Base-by-base conservation (phyloP, 2,329 filamentous ascomycete genomes). In the Phialophora tarda region DNA sequence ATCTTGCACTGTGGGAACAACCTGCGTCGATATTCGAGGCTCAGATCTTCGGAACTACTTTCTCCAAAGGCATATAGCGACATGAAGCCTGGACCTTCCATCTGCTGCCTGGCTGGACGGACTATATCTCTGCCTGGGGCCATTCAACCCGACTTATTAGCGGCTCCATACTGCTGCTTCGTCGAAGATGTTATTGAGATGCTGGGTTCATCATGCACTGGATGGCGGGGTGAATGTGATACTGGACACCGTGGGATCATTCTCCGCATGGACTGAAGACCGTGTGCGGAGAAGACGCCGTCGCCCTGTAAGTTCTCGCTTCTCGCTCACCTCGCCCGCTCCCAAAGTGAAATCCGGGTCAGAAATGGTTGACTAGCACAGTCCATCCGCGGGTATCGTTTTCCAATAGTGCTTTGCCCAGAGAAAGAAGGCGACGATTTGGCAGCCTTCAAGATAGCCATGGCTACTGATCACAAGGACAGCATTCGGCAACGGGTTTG, bases 401-500 rank as follows among this genome's bases (percentile, higher is more conserved):
- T 44, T 44, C 38, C 38, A 7, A 17, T 44, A 7, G 38, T 44
- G 38, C 38, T n/a, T 44, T n/a, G 38, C 38, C 38, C 5, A 41
- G 38, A 6, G 38, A 41, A 41, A 41, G 38, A 17, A 17, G 38
- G 4, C 6, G 3, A n/a, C 38, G 14, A 7, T 41, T n/a, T 41
- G 17, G 4, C n/a, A 41, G 38, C 38, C 38, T 28, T 7, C 41
- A 11, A 11, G 12, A 30, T n/a, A 38, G 47, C 38, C n/a, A 60
- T 65, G 51, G 63, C 62, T 7, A 17, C 17, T 12, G 62, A 63
- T 26, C 56, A 58, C 23, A 65, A 67, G 51, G 56, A 56, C 62
- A 38, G 44, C 11, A 65, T 67, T 21, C 65, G 65, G 11, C 48
- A 51, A 44, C 26, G 54, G 41, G 73, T 81, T 50, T 79, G 79